Evolutionary conservation across 2,329 filamentous ascomycete species (phyloP), one percentile per base, ranked within the genome.

Genomic region (Neofusicoccum sp.): DNA sequence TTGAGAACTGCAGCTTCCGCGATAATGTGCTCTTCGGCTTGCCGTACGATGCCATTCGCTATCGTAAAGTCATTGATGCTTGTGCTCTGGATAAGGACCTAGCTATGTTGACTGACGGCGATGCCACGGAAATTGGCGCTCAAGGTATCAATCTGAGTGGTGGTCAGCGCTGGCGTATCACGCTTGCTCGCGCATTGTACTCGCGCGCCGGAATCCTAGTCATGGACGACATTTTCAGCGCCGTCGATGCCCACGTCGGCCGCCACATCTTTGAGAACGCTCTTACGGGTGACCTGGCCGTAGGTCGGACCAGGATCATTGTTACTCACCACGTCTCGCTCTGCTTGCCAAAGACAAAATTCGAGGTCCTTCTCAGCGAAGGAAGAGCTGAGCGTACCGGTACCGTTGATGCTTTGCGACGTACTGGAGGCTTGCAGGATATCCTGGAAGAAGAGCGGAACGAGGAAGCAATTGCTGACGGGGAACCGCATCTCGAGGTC

Each of bases 101-200:
- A 33, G 83, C 87, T 14, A 90, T 91, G 78, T 80, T 96, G 14
- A 78, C 84, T 0, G 89, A 93, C 68, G 90, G 90, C 3, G 90
- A 95, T 66, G 75, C 84, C 48, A 96, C 91, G 0, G 89, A 93
- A 68, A 90, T 96, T 57, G 91, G 91, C 9, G 89, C 89, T 2
- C 93, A 93, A 63, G 91, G 91, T 6, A 90, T 95, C 66, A 93
- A 93, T 66, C 78, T 96, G 6, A 91, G 88, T 63, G 91, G 91
- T 64, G 91, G 91, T 0, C 91, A 96, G 73, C 51, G 60, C 31
- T 70, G 65, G 68, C 63, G 65, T 28, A 63, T 62, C 31, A 68
- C 60, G 16, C 63, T 61, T 9, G 63, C 60, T 26, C 64, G 58
- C 40, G 65, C 63, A 31, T 79, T 95, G 24, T 95, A 95, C 72